Base-by-base conservation (phyloP, 2,329 filamentous ascomycete genomes). In the Diaporthe caulivora region DNA sequence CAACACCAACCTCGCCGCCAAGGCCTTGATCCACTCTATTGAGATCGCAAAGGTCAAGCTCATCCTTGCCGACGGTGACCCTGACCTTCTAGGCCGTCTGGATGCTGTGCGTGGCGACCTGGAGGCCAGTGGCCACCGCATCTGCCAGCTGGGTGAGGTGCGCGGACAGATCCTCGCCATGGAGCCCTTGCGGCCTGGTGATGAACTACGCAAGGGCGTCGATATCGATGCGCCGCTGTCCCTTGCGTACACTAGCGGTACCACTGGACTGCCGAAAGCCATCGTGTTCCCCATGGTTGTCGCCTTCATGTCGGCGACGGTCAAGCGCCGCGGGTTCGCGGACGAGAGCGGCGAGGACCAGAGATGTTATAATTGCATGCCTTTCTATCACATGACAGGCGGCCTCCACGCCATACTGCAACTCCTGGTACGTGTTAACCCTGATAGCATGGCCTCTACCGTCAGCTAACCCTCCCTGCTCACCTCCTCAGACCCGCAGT, bases 281-380 rank as follows among this genome's bases (percentile, higher is more conserved):
- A 92, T 91, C 77, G 81, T 87, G 0, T 91, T 93, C 76, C 89
- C 89, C 24, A 86, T 88, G 11, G 81, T 84, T 2, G 85, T 83
- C 24, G 81, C 79, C 0, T 85, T 81, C 71, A 72, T 75, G 29
- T 75, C 79, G 40, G 82, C 80, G 31, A 80, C 79, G 69, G 74
- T 70, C 31, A 74, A 57, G 31, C 60, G 42, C 8, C 64, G 29
- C 3, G 72, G 74, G 10, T 69, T 64, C 54, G 42, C 53, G 24
- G 37, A 67, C 37, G 11, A 72, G 21, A 64, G 78, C 31, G 73
- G 78, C 72, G 75, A 84, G 75, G 76, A 80, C 62, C 91, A 94
- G 79, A 85, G 91, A 34, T 94, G 91, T 88, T 95, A 95, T 79
- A 89, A 91, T 79, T 93, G 92, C 81, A 95, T 95, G 93, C 93